Evolutionary conservation across 163 green algal genomes (phyloP).

Genomic region (Scenedesmus sp.): DNA sequence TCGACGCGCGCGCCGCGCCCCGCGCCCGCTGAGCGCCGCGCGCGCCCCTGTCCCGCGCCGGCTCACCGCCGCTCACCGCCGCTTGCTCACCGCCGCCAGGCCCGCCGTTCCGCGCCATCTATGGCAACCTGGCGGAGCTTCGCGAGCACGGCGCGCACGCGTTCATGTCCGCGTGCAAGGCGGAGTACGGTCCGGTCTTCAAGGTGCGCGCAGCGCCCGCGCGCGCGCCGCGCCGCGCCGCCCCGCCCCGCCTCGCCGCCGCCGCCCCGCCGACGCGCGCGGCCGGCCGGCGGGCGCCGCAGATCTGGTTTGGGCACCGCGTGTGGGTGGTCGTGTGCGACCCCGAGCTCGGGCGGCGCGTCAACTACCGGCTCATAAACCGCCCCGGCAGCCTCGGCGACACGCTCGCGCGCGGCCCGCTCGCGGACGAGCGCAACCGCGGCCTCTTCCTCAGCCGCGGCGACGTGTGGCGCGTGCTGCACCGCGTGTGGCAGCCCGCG

Average conservation of each 20-base stretch:
- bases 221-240: too few relatives aligned
- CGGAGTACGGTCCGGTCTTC: constrained; percentile 28
- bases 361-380: constrained; percentile 39
- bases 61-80: background rate
- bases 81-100: constrained; percentile 5
- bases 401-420: background rate
- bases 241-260: too few relatives aligned
- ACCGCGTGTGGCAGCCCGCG: constrained; percentile 50
- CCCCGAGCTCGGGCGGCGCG: constrained; percentile 19
- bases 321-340: constrained; percentile 24
- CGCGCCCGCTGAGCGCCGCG: background rate
- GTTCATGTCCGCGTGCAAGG: constrained; percentile 5
- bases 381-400: background rate
- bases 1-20: too few relatives aligned
- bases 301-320: constrained; percentile 33
- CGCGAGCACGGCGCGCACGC: constrained; percentile 12
- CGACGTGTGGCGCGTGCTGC: constrained; percentile 43
- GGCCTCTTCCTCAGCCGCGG: constrained; percentile 37
- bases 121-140: constrained; percentile 42
- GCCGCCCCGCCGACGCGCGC: too few relatives aligned
- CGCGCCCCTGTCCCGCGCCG: background rate
- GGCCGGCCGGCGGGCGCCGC: background rate
- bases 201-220: constrained; percentile 35
- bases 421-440: background rate
- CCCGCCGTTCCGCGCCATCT: constrained; percentile 13